Conservation (phyloP, 352 stramenopile species). For the Phytophthora meadii region DNA sequence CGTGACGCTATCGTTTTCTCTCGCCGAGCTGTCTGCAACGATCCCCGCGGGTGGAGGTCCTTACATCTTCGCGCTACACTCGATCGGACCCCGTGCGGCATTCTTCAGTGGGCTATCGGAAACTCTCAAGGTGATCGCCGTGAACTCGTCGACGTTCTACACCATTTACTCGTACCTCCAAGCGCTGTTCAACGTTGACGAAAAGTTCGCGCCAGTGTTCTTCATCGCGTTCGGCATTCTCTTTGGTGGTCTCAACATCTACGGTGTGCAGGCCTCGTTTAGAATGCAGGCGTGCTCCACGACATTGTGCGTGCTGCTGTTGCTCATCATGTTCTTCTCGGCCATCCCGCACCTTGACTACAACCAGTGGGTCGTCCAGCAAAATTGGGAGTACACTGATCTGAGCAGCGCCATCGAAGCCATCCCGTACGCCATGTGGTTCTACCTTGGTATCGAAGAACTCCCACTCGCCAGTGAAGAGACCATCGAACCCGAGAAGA, state of each 20-base stretch:
- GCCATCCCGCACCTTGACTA: conserved; percentile 60
- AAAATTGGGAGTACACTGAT: conserved; percentile 63
- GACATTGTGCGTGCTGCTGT: conserved; percentile 49
- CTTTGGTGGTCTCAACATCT: conserved; percentile 58
- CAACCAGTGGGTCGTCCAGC: conserved; percentile 53
- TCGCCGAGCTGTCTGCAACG: conserved; percentile 67
- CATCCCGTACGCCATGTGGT: conserved; percentile 71
- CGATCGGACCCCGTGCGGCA: conserved; percentile 47
- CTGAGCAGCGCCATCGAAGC: conserved; percentile 56
- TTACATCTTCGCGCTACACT: conserved; percentile 69
- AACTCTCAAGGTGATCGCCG: conserved; percentile 65
- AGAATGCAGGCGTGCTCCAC: conserved; percentile 60
- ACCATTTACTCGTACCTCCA: conserved; percentile 48
- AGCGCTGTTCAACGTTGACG: conserved; percentile 49
- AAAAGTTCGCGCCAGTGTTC: conserved; percentile 47
- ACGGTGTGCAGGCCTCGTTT: conserved; percentile 65
- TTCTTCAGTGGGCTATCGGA: conserved; percentile 52
- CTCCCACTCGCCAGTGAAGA: conserved; percentile 34
- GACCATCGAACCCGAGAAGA: conserved; percentile 36
- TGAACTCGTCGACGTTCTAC: conserved; percentile 57
- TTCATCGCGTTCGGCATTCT: conserved; percentile 60
- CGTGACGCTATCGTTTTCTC: conserved; percentile 66
- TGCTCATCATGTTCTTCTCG: conserved; percentile 64
- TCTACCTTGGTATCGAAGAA: conserved; percentile 47
- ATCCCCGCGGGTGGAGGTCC: conserved; percentile 58